Evolutionary conservation across 164 flowering plant genomes (phyloP), one percentile per base, ranked within the genome.

Genomic region (Chimonanthus praecox): DNA sequence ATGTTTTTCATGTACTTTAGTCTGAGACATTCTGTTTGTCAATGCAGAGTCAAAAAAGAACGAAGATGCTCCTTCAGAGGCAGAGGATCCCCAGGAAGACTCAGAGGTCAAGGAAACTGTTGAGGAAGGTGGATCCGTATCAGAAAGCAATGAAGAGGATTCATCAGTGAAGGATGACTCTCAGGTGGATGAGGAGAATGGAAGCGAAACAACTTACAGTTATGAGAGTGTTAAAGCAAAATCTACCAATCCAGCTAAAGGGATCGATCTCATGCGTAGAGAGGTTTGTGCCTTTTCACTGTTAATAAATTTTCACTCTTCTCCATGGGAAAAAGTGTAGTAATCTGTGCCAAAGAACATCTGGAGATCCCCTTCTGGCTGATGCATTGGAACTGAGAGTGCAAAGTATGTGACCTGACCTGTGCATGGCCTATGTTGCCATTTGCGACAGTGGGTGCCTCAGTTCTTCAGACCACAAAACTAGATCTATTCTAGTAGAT

Each of bases 181-280:
- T 7, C 83, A 69, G 62, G 82, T 80, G 72, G 87, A 84, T 46
- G 90, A 81, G 71, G 90, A 81, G 71, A 83, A 77, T 76, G 85
- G 76, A 65, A 67, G 72, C 67, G 90, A 73, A 61, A 80, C 78
- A 67, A 87, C 82, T 47, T 90, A 87, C 74, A 82, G 87, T 78
- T 95, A 95, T 76, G 94, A 92, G 44, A 94, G 85, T 72, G 82
- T 93, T 79, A 89, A 83, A 80, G 83, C 94, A 73, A 88, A 86
- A 77, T 95, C 99, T 3, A 88, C 87, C 2, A 87, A 92, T 72
- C 99, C 97, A 21, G 96, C 86, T 6, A 87, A 79, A 20, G 97
- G 98, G 78, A 93, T 95, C 64, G 99, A 95, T 80, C 86, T 87
- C 65, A 92, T 90, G 73, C 78, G 86, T 49, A 90, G 99, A 85